Evolutionary conservation across 768 basidiomycete species (phyloP), one percentile per base, ranked within the genome.

Genomic region (Tylopilus cervinicoccineus): DNA sequence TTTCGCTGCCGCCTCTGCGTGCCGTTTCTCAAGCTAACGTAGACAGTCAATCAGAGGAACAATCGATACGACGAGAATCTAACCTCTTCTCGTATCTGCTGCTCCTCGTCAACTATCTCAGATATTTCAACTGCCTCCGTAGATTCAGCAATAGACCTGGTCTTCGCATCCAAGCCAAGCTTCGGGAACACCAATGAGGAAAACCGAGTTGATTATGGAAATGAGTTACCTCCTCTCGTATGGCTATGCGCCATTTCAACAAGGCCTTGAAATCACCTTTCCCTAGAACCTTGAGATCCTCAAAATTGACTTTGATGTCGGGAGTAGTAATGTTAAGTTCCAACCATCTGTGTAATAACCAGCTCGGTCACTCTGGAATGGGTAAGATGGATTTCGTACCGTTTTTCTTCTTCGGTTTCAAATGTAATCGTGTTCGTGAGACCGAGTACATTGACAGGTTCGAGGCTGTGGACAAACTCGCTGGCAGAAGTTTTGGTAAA

Each of bases 191-290:
- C 19, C 32, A 19, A 12, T 57, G 33, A 64, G 31, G 17, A 38
- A 45, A 37, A 16, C 38, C 9, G 9, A 43, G 13, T 34, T 22
- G 20, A 48, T 34, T 38, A 7, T 32, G 31, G 48, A 28, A 49
- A 29, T 33, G 36, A 14, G 22, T 44, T 42, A 90, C 91, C 77
- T 97, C 92, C 69, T 97, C 84, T 24, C 96, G 85, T 27, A 98
- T 73, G 6, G 83, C 80, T 36, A 82, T 68, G 42, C 96, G 79
- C 95, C 95, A 99, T 71, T 86, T 97, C 49, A 98, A 74, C 46
- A 99, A 71, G 9, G 78, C 62, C 67, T 97, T 98, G 75, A 99
- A 99, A 63, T 99, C 96, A 24, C 94, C 88, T 71, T 97, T 99
- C 28, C 96, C 96, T 28, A 99, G 72, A 5, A 99, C 96, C 66